Evolutionary conservation across 768 basidiomycete species (phyloP).

Genomic region (Kwoniella dejecticola): DNA sequence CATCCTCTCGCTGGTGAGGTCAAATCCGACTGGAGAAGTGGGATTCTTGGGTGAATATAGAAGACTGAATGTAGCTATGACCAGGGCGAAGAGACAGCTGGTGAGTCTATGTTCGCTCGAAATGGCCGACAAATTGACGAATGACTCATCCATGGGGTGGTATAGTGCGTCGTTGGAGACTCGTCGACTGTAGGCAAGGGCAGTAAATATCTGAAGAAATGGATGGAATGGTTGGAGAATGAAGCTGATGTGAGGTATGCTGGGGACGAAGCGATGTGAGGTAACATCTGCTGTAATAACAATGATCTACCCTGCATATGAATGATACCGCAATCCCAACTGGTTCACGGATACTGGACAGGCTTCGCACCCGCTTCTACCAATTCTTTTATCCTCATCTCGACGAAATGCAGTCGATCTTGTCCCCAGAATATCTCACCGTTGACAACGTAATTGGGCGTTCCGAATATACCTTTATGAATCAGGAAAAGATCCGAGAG

Average conservation of each 20-base stretch:
- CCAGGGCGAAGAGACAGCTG: constrained; percentile 81
- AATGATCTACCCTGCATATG: neutral
- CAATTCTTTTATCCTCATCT: constrained; percentile 34
- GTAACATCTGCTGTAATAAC: neutral
- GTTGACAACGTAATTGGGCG: constrained; percentile 45
- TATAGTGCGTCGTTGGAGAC: constrained; percentile 87
- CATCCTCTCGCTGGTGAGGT: constrained; percentile 86
- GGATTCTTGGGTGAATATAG: constrained; percentile 93
- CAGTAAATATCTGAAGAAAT: constrained; percentile 77
- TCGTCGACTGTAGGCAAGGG: constrained; percentile 87
- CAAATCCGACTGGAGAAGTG: constrained; percentile 83
- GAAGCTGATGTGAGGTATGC: constrained; percentile 89
- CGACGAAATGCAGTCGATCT: constrained; percentile 35
- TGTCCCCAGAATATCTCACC: constrained; percentile 50
- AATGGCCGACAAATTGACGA: no score
- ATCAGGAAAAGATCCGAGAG: no score
- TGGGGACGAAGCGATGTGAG: constrained; percentile 56
- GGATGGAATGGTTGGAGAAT: constrained; percentile 86
- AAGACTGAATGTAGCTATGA: constrained; percentile 76
- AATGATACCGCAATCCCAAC: no score
- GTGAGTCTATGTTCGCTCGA: constrained; percentile 60
- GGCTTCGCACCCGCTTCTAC: constrained; percentile 28
- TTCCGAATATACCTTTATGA: constrained; percentile 49
- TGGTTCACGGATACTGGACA: neutral
- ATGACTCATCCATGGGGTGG: no score